These are phyloP conservation scores for Penicillium arizonense DNA, from an alignment of 495 filamentous ascomycete genomes.

Conservation along the genomic window DNA sequence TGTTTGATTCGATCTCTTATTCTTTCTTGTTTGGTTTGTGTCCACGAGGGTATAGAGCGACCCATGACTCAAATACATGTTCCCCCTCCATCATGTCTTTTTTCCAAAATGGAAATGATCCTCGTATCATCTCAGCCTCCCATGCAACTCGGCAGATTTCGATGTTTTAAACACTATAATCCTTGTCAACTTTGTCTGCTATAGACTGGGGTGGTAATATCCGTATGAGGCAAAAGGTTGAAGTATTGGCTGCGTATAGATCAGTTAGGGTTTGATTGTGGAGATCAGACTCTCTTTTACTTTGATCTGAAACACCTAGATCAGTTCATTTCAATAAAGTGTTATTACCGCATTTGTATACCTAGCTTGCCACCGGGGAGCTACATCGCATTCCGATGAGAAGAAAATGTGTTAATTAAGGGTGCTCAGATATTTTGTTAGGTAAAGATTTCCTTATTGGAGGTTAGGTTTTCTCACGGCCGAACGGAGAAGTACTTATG, in stretches of 20 bases:
- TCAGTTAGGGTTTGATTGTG: background rate
- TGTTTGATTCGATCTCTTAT: background rate
- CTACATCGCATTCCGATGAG: background rate
- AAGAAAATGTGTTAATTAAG: background rate
- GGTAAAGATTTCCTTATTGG: background rate
- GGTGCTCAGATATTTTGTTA: background rate
- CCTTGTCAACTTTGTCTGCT: background rate
- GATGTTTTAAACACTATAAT: constrained; percentile 13
- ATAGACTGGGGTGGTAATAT: background rate
- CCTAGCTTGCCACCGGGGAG: background rate
- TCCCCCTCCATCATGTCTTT: background rate
- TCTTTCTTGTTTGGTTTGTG: too few relatives aligned
- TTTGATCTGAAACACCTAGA: constrained; percentile 1
- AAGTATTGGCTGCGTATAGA: background rate
- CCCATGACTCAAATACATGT: background rate
- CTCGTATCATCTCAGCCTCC: constrained; percentile 1
- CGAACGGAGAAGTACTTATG: constrained; percentile 9
- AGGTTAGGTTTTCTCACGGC: background rate
- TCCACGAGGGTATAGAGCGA: background rate
- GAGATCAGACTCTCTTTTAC: constrained; percentile 1
- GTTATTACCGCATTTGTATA: background rate
- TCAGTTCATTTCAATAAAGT: background rate
- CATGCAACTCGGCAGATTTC: constrained; percentile 26
- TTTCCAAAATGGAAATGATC: constrained; percentile 3
- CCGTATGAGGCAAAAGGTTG: constrained; percentile 3